A percentile compares a stretch with the other conserved stretches of the same genome.
Conservation (phyloP, 2,329 filamentous ascomycete genomes). For the Penicillium sclerotigenum region DNA sequence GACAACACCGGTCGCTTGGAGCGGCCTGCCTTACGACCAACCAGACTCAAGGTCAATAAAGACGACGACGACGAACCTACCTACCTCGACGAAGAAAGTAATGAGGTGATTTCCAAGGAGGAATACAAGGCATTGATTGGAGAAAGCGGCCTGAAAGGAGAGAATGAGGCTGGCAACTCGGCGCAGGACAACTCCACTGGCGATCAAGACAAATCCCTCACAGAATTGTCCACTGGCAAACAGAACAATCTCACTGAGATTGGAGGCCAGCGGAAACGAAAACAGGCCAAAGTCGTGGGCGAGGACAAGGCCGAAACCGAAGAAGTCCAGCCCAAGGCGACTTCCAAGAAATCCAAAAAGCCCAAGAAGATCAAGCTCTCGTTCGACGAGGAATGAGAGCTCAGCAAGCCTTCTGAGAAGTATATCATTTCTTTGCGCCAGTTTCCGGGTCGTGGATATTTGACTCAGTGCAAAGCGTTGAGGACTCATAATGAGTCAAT, state of each 20-base stretch:
- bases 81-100: constrained; percentile 45
- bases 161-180: constrained; percentile 10
- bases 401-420: background rate
- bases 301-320: constrained; percentile 31
- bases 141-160: constrained; percentile 18
- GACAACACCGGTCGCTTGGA: constrained; percentile 37
- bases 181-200: constrained; percentile 14
- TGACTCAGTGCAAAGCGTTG: background rate
- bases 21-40: constrained; percentile 36
- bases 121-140: constrained; percentile 40
- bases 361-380: constrained; percentile 49
- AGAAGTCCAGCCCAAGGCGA: constrained; percentile 22
- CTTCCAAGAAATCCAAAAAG: constrained; percentile 38
- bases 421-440: background rate
- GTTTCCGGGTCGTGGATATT: background rate
- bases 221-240: constrained; percentile 22
- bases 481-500: constrained; percentile 23
- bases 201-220: constrained; percentile 12
- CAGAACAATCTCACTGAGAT: constrained; percentile 40
- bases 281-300: constrained; percentile 42
- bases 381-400: constrained; percentile 38
- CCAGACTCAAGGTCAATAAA: constrained; percentile 33
- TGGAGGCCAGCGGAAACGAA: constrained; percentile 42
- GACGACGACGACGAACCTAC: constrained; percentile 44
- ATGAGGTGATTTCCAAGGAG: constrained; percentile 44